Base-by-base conservation (phyloP, 176 grass and related monocot species). In the Alloteropsis semialata region DNA sequence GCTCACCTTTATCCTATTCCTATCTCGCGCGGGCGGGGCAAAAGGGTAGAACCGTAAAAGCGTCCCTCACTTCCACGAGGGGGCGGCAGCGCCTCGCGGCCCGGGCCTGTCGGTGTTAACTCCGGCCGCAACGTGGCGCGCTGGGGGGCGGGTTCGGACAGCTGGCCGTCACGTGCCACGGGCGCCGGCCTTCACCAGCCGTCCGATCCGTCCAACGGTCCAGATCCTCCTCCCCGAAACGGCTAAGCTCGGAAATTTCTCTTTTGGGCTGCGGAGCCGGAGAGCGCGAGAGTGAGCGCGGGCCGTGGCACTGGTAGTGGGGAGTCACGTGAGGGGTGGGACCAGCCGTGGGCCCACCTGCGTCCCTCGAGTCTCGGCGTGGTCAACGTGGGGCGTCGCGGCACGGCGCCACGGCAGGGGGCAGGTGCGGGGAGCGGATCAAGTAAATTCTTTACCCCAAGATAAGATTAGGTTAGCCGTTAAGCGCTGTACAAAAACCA, bases 311-410 rank as follows among this genome's bases (percentile, higher is more conserved):
- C 10, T 60, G 39, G 22, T 33, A 5, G 34, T 82, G 51, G 80
- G 65, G 33, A 0, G 27, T 60, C 81, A 85, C 76, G 82, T 84
- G 87, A 54, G 14, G 0, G 22, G 45, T 36, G 76, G 60, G 76
- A 5, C 74, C 34, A 25, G 1, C 0, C 0, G 5, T 25, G 9
- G 8, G 2, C 13, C 55, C 13, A 15, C 19, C 6, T 1, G 1
- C 0, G 17, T 1, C 51, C 41, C 76, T 73, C 81, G 85, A 61
- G 81, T 87, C 76, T 24, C 44, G 63, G 45, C 54, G 77, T n/a
- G 77, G 89, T 91, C 85, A 88, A 85, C 81, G 77, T 91, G 85
- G 84, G 81, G 76, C 62, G 68, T 67, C 36, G 65, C 73, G 10
- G 14, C 33, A 28, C 38, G 17, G 45, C 61, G 22, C 4, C 42